phyloP scores from a whole-genome alignment of 192 early-diverging fungal genomes.

The Coemansia asiatica region DNA sequence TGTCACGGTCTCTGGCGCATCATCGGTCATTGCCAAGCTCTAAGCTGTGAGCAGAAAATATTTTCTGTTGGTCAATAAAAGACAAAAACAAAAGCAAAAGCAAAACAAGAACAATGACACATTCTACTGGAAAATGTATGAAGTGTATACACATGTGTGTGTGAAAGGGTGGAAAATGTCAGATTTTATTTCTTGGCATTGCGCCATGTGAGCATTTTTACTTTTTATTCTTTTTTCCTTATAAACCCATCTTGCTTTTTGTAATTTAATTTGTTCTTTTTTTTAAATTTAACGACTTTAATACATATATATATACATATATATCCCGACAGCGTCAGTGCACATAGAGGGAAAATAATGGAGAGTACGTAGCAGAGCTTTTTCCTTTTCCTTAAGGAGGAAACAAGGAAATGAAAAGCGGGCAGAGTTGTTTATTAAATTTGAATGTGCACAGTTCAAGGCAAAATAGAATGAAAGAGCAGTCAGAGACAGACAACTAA shows the following conservation, averaged over 20 bases:
- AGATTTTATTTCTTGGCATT: conserved; percentile 2
- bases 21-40: conserved; percentile 61
- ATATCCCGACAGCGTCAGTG: background rate
- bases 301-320: background rate
- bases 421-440: too few species aligned
- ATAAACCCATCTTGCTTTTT: background rate
- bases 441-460: too few species aligned
- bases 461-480: background rate
- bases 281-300: background rate
- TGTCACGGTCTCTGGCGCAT: conserved; percentile 60
- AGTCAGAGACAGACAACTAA: background rate
- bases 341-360: background rate
- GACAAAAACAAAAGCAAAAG: too few species aligned
- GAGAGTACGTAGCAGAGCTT: conserved; percentile 2
- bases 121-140: background rate
- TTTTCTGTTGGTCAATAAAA: background rate
- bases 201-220: background rate
- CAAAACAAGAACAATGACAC: background rate
- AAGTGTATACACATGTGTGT: background rate
- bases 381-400: too few species aligned
- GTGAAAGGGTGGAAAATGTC: background rate
- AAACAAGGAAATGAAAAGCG: background rate
- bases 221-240: background rate
- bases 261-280: background rate
- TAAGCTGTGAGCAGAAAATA: conserved; percentile 10